phyloP scores from a whole-genome alignment of 2,329 filamentous ascomycete genomes.

The Cladorrhinum sp. region DNA sequence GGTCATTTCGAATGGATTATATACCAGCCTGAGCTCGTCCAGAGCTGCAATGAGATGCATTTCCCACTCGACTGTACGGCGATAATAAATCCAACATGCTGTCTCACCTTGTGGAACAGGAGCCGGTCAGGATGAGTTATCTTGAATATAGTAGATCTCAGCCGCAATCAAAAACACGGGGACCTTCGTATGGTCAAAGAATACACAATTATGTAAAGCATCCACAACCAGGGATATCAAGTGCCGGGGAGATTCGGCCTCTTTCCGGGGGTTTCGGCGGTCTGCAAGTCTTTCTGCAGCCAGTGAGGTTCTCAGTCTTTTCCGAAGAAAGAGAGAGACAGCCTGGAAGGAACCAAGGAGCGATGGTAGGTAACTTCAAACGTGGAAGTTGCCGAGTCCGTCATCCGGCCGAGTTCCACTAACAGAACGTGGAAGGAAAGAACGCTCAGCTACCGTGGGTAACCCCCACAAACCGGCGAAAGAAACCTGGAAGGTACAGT shows the following conservation, averaged over 20 bases:
- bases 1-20: neutral
- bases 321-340: too few species aligned
- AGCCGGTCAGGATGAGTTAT: neutral
- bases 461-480: too few species aligned
- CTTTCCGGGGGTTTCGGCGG: neutral
- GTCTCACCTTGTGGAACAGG: neutral
- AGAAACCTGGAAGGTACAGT: neutral
- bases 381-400: neutral
- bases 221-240: too few species aligned
- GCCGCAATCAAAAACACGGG: too few species aligned
- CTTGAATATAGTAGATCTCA: too few species aligned
- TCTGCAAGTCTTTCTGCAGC: neutral
- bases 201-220: too few species aligned
- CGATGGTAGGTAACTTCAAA: neutral
- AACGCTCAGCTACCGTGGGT: neutral
- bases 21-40: neutral
- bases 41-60: neutral
- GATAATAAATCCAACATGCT: neutral
- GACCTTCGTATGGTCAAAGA: too few species aligned
- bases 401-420: neutral
- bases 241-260: neutral
- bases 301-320: neutral
- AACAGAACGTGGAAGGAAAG: neutral
- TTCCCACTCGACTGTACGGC: neutral
- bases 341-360: too few species aligned